Conservation (phyloP, 2,329 filamentous ascomycete species). For the Diplodia seriata region DNA sequence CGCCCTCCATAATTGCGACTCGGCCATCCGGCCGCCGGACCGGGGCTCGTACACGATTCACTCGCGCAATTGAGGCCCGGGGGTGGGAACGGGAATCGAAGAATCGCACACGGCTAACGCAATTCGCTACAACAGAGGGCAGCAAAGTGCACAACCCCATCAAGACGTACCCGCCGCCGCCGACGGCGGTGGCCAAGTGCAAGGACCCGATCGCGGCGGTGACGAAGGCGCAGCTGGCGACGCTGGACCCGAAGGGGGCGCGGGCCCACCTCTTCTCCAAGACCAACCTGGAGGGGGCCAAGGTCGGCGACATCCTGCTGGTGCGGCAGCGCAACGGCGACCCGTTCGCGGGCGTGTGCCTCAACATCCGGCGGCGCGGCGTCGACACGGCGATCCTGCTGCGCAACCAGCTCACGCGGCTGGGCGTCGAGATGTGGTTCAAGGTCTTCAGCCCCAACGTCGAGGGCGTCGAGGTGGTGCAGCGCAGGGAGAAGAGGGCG, state of each 20-base stretch:
- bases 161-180: slow-evolving; percentile 60
- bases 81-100: slow-evolving; percentile 2
- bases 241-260: slow-evolving; percentile 84
- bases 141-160: slow-evolving; percentile 54
- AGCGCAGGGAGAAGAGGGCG: slow-evolving; percentile 82
- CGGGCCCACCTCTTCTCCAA: slow-evolving; percentile 82
- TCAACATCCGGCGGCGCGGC: slow-evolving; percentile 84
- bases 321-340: slow-evolving; percentile 85
- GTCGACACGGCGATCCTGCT: slow-evolving; percentile 88
- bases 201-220: slow-evolving; percentile 73
- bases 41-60: slow-evolving; percentile 34
- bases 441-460: slow-evolving; percentile 94
- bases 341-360: slow-evolving; percentile 85
- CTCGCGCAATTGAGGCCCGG: neutral
- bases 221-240: slow-evolving; percentile 70
- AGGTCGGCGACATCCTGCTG: slow-evolving; percentile 88
- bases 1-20: neutral
- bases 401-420: slow-evolving; percentile 82
- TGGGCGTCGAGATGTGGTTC: slow-evolving; percentile 96
- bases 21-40: slow-evolving; percentile 30
- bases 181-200: slow-evolving; percentile 62
- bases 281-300: slow-evolving; percentile 77
- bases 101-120: neutral
- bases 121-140: neutral
- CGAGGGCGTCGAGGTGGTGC: slow-evolving; percentile 90